Evolutionary conservation across 768 basidiomycete genomes (phyloP).

Genomic region (Kwoniella europaea): DNA sequence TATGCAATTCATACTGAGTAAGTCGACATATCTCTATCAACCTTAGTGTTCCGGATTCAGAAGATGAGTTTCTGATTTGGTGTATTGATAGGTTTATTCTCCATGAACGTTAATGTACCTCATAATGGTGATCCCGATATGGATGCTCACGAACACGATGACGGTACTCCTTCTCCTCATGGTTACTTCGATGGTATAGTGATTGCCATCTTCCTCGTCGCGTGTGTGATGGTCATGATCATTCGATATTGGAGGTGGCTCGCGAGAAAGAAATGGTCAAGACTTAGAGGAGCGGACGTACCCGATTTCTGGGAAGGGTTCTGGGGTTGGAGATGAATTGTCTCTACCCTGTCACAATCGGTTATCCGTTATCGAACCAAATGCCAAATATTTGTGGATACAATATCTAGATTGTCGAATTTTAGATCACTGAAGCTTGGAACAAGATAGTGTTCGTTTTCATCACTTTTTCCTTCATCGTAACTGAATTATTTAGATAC

Average conservation of each 20-base stretch:
- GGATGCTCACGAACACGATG: slow-evolving; percentile 33
- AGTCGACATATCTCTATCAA: slow-evolving; percentile 24
- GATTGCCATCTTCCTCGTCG: slow-evolving; percentile 61
- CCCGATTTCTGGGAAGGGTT: slow-evolving; percentile 43
- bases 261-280: slow-evolving; percentile 61
- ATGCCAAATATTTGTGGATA: too few species aligned
- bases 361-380: too few species aligned
- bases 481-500: too few species aligned
- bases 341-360: too few species aligned
- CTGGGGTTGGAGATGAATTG: slow-evolving; percentile 45
- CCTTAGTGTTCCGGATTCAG: neutral
- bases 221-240: slow-evolving; percentile 61
- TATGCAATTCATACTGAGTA: slow-evolving; percentile 63
- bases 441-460: too few species aligned
- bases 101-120: slow-evolving; percentile 72
- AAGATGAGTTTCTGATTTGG: neutral
- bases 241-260: slow-evolving; percentile 71
- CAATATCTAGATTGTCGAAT: too few species aligned
- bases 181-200: slow-evolving; percentile 68
- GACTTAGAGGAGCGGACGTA: slow-evolving; percentile 33
- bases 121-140: slow-evolving; percentile 60
- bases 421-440: too few species aligned
- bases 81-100: slow-evolving; percentile 65
- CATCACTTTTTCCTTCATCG: too few species aligned
- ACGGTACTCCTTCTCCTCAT: slow-evolving; percentile 59